Evolutionary conservation across 2,329 filamentous ascomycete species (phyloP).

Genomic region (Colletotrichum limetticola): DNA sequence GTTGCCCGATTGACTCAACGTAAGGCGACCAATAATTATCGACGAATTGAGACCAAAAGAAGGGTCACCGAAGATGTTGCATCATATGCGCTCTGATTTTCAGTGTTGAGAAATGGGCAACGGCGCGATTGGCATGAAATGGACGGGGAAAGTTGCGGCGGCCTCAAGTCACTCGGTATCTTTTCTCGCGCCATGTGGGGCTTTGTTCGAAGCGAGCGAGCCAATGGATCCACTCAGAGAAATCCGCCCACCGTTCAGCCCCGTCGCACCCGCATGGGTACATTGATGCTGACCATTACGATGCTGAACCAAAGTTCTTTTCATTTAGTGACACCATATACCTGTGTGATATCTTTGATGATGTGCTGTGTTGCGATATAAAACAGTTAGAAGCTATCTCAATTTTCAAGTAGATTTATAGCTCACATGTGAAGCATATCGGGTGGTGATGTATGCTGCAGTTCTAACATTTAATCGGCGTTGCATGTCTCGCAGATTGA

Average conservation of each 20-base stretch:
- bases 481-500: not conserved
- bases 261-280: not conserved
- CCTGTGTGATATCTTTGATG: accelerated
- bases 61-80: not conserved
- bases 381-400: accelerated
- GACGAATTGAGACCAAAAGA: not conserved
- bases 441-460: not conserved
- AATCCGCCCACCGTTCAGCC: slow-evolving; percentile 30
- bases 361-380: no score
- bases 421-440: not conserved
- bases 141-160: slow-evolving; percentile 21
- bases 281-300: not conserved
- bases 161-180: slow-evolving; percentile 28
- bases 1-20: not conserved
- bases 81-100: slow-evolving; percentile 10
- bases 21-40: slow-evolving; percentile 9
- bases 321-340: not conserved
- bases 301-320: not conserved
- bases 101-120: slow-evolving; percentile 7
- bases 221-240: not conserved
- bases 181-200: slow-evolving; percentile 8
- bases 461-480: slow-evolving; percentile 22
- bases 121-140: slow-evolving; percentile 4
- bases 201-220: not conserved
- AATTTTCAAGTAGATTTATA: not conserved